A percentile compares a stretch with the other conserved stretches of the same genome.
These are phyloP conservation scores for Tricladium varicosporioides DNA, from an alignment of 2,329 filamentous ascomycete genomes.

Conservation along the genomic window DNA sequence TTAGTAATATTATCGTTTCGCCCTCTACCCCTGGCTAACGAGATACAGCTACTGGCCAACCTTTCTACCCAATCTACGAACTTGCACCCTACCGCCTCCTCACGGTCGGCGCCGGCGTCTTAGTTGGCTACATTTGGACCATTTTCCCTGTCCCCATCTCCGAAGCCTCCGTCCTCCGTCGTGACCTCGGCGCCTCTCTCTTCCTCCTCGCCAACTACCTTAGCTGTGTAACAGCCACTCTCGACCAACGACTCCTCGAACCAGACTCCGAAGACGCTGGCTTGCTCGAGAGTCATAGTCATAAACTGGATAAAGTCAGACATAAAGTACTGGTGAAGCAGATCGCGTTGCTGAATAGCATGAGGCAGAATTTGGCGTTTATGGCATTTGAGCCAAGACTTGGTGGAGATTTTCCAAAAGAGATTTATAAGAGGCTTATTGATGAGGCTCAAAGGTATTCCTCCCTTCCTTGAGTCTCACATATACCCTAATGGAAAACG, in stretches of 20 bases:
- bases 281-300: conserved; percentile 5
- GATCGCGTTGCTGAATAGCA: conserved; percentile 57
- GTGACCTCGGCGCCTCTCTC: conserved; percentile 62
- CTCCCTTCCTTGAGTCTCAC: neutral
- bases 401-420: conserved; percentile 63
- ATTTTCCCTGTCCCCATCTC: conserved; percentile 70
- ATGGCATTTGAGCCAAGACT: conserved; percentile 67
- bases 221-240: conserved; percentile 56
- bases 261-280: conserved; percentile 39
- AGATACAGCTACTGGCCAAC: conserved; percentile 56
- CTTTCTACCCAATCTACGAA: conserved; percentile 63
- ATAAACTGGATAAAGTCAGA: conserved; percentile 16
- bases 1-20: conserved; percentile 50
- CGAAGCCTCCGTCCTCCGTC: conserved; percentile 65
- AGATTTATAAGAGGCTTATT: conserved; percentile 13
- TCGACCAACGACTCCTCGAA: conserved; percentile 41
- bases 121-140: conserved; percentile 72
- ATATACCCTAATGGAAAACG: neutral
- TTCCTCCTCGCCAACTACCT: conserved; percentile 74
- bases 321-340: conserved; percentile 58
- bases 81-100: conserved; percentile 69
- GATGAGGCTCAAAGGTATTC: conserved; percentile 20
- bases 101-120: conserved; percentile 59
- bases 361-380: conserved; percentile 60
- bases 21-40: neutral